Evolutionary conservation across 176 grass and related monocot species (phyloP).

Genomic region (Eragrostis curvula): DNA sequence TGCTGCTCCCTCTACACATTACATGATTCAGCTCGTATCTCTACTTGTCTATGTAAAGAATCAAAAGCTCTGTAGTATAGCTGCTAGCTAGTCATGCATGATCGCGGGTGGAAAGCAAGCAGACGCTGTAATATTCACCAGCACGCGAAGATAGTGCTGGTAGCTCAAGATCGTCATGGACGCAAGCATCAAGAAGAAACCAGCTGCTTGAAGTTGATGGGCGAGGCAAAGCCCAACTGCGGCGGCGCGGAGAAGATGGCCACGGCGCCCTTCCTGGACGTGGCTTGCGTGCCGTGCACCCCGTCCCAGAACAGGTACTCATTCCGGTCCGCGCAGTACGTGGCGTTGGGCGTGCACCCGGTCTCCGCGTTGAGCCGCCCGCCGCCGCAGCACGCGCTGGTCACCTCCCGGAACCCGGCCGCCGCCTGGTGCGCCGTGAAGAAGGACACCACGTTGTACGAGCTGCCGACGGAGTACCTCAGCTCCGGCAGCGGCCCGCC

Average conservation of each 20-base stretch:
- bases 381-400: conserved; percentile 64
- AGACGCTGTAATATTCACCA: background rate
- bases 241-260: conserved; percentile 48
- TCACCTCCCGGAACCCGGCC: conserved; percentile 44
- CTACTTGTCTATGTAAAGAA: conserved; percentile 4
- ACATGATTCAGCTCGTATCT: background rate
- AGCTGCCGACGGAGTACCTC: conserved; percentile 60
- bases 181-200: conserved; percentile 33
- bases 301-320: conserved; percentile 56
- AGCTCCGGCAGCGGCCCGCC: conserved; percentile 35
- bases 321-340: conserved; percentile 45
- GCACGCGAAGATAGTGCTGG: background rate
- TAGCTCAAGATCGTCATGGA: background rate
- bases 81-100: background rate
- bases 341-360: conserved; percentile 57
- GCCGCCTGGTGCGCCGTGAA: conserved; percentile 39
- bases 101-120: background rate
- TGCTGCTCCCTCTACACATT: conserved; percentile 13
- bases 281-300: conserved; percentile 63
- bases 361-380: conserved; percentile 46
- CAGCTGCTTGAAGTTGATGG: conserved; percentile 62
- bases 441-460: conserved; percentile 46
- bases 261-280: conserved; percentile 43
- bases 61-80: conserved; percentile 11
- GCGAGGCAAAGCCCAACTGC: conserved; percentile 44